Evolutionary conservation across 73 alveolate genomes (phyloP).

Genomic region (Paramecium caudatum): DNA sequence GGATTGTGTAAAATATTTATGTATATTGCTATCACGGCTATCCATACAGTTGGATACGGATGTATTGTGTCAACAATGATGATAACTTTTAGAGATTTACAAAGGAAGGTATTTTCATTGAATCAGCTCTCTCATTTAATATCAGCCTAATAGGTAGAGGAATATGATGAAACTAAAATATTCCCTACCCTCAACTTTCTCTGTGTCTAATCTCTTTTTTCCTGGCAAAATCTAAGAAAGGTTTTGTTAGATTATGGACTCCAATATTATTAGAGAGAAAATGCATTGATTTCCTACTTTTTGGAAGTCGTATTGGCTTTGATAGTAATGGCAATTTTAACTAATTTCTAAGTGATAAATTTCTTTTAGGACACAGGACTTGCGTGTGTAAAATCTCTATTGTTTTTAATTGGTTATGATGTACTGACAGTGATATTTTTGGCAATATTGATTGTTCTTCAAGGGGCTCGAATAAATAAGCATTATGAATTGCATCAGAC

Average conservation of each 20-base stretch:
- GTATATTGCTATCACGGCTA: background rate
- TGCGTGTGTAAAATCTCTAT: background rate
- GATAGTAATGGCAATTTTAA: background rate
- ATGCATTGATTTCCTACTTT: slow-evolving; percentile 55
- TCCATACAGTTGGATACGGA: background rate
- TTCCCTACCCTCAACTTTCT: slow-evolving; percentile 66
- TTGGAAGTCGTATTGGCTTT: slow-evolving; percentile 16
- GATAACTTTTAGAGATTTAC: slow-evolving; percentile 29
- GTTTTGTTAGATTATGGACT: slow-evolving; percentile 63
- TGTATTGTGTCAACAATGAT: background rate
- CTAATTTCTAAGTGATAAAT: background rate
- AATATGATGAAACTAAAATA: slow-evolving; percentile 70
- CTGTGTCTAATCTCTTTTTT: slow-evolving; percentile 50
- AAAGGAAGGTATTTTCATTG: slow-evolving; percentile 67
- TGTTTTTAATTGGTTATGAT: background rate
- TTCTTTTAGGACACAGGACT: background rate
- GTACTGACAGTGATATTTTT: background rate
- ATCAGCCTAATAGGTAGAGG: slow-evolving; percentile 74
- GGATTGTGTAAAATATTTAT: background rate
- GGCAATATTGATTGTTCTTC: slow-evolving; percentile 4
- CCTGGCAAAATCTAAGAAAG: slow-evolving; percentile 68
- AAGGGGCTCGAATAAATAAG: slow-evolving; percentile 33
- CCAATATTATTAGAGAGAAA: slow-evolving; percentile 57
- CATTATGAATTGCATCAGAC: slow-evolving; percentile 33
- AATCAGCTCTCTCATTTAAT: slow-evolving; percentile 67